Percentiles rank a stretch among this genome's conserved stretches.
phyloP scores from a whole-genome alignment of 371 early-diverging fungal species.

The Mortierella sp. region DNA sequence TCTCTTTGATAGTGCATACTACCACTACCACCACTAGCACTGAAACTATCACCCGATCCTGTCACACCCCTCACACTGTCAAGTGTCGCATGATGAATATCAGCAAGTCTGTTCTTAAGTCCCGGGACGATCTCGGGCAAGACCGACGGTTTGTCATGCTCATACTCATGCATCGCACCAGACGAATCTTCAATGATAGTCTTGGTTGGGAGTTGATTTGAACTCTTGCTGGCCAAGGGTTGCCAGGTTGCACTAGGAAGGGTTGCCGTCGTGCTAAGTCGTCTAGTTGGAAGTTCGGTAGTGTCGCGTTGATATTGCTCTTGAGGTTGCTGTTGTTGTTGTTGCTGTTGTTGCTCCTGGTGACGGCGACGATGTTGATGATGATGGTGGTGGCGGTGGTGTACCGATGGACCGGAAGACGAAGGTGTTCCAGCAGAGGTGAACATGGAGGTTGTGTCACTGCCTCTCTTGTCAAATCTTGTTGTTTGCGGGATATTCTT shows the following conservation, averaged over 20 bases:
- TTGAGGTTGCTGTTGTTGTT: constrained; percentile 7
- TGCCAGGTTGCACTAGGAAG: constrained; percentile 18
- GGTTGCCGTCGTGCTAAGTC: constrained; percentile 14
- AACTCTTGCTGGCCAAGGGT: constrained; percentile 34
- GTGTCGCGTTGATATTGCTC: neutral
- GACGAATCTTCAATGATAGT: constrained; percentile 2
- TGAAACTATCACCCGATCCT: no score
- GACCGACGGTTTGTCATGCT: constrained; percentile 44
- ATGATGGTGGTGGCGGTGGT: no score
- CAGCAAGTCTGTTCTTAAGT: constrained; percentile 39
- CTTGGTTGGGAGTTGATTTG: constrained; percentile 32
- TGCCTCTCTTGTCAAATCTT: no score
- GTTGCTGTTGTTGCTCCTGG: neutral
- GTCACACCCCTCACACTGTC: constrained; percentile 20
- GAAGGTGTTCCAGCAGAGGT: no score
- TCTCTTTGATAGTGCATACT: no score
- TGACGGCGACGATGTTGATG: no score
- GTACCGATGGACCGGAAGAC: no score
- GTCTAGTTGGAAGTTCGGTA: neutral
- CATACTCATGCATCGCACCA: constrained; percentile 9
- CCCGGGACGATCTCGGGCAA: constrained; percentile 46
- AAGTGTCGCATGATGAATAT: constrained; percentile 42
- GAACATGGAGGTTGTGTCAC: no score
- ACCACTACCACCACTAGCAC: no score
- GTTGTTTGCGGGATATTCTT: no score